Evolutionary conservation across 2,329 filamentous ascomycete genomes (phyloP), one percentile per base, ranked within the genome.

Genomic region (Pseudonectria buxi): DNA sequence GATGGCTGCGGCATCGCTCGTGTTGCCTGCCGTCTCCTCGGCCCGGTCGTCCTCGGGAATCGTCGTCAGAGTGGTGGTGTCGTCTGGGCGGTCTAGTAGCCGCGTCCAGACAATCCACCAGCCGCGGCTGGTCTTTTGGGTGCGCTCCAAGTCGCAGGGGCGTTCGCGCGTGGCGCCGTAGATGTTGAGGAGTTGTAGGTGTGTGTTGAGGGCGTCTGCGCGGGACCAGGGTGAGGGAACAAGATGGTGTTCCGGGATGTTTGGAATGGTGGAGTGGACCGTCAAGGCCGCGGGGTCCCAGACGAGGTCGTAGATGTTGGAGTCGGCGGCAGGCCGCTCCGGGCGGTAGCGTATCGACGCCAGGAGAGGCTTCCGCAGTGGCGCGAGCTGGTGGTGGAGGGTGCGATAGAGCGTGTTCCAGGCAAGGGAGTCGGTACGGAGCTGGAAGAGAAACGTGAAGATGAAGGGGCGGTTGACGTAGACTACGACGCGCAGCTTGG

Each of bases 401-500:
- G 72, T 74, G 30, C 68, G 69, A 53, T 82, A 82, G 7, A 81
- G 58, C 0, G 62, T 50, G n/a, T 72, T 64, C 55, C 66, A 72
- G 4, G 71, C 69, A 2, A 81, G 58, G 2, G 76, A 74, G 35
- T 75, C 68, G 6, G 81, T 81, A 30, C 69, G 68, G 11, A 64
- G 54, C 10, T 55, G 51, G 57, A 90, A 90, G 4, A 92, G 65
- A 41, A 92, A 81, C 2, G 81, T 75, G 55, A 85, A 89, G 31
- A 90, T 74, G 58, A 90, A 90, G 0, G 86, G 86, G 15, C 72
- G 74, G 55, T 80, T 78, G 30, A 81, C 74, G 53, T 88, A 89
- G 32, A 88, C 73, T 6, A 88, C 72, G 2, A 86, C 80, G 1
- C 81, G 75, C 28, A 88, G 58, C 47, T 72, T 76, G 39, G 68